phyloP scores from a whole-genome alignment of 306 rosid genomes.

The Betula pendula region DNA sequence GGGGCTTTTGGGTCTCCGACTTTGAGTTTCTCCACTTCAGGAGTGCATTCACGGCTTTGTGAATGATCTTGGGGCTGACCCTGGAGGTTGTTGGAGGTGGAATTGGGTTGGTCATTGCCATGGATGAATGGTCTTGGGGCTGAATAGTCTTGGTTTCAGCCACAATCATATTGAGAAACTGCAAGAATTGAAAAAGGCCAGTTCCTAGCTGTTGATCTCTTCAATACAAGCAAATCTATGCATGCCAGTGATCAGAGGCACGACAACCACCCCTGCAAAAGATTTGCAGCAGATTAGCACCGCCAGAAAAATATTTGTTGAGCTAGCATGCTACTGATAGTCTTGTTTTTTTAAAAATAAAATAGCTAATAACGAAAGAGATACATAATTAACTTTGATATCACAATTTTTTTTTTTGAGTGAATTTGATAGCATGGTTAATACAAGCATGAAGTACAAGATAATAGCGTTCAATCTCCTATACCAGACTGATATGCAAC shows the following conservation, averaged over 20 bases:
- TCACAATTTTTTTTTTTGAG: too few species aligned
- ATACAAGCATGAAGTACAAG: too few species aligned
- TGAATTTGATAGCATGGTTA: too few species aligned
- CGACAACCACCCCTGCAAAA: neutral
- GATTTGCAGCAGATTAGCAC: neutral
- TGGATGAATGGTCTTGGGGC: neutral
- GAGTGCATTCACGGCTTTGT: conserved; percentile 58
- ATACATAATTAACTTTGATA: too few species aligned
- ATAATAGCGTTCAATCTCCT: too few species aligned
- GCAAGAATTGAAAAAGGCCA: neutral
- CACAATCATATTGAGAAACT: conserved; percentile 54
- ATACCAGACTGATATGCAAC: too few species aligned
- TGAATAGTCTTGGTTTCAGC: conserved; percentile 37
- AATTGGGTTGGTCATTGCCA: conserved; percentile 26
- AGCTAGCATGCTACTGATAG: neutral
- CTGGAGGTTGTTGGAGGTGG: conserved; percentile 20
- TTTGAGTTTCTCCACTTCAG: conserved; percentile 61
- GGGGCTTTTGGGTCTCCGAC: conserved; percentile 45
- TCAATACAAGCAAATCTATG: neutral
- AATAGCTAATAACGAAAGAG: neutral
- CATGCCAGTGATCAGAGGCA: neutral
- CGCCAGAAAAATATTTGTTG: neutral
- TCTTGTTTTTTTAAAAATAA: neutral
- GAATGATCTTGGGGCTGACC: conserved; percentile 29
- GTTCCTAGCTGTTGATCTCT: conserved; percentile 1